These are phyloP conservation scores for Coemansia sp. DNA, from an alignment of 192 early-diverging fungal species.

Conservation along the genomic window DNA sequence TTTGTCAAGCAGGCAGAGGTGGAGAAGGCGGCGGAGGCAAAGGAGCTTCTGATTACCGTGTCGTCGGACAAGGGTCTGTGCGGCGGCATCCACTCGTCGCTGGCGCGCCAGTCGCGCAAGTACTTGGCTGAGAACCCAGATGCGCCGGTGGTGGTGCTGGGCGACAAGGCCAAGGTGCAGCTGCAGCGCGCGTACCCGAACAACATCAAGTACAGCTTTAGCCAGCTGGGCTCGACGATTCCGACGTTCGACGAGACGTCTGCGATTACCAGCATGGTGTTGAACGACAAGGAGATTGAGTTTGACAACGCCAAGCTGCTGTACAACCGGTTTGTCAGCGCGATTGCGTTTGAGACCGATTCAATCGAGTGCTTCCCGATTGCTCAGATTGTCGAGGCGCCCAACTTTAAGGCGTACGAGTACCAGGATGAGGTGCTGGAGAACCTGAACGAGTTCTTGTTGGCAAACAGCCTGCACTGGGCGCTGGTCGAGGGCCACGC, in stretches of 20 bases:
- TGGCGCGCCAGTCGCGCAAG: constrained; percentile 79
- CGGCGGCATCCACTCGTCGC: constrained; percentile 96
- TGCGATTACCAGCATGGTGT: constrained; percentile 76
- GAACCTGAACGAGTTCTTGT: constrained; percentile 89
- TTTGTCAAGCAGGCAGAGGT: constrained; percentile 65
- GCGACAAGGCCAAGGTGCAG: constrained; percentile 93
- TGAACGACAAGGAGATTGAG: constrained; percentile 57
- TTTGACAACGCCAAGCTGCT: constrained; percentile 77
- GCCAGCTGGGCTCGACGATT: constrained; percentile 85
- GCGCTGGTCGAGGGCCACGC: constrained; percentile 95
- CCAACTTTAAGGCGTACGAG: constrained; percentile 90
- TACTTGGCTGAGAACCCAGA: constrained; percentile 60
- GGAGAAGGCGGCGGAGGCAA: constrained; percentile 61
- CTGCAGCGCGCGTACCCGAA: constrained; percentile 71
- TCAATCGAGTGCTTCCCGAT: constrained; percentile 59
- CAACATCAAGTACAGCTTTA: constrained; percentile 85
- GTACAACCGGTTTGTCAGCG: constrained; percentile 94
- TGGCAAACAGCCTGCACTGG: constrained; percentile 94
- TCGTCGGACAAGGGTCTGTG: constrained; percentile 98
- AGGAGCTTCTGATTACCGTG: constrained; percentile 74
- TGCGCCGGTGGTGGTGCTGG: constrained; percentile 69
- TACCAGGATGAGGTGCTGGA: constrained; percentile 82
- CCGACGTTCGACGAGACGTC: constrained; percentile 88
- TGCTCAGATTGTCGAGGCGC: constrained; percentile 68
- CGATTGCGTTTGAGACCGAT: constrained; percentile 88